Percentiles rank a stretch among this genome's conserved stretches.
Conservation (phyloP, 495 filamentous ascomycete species). For the Penicillium longicatenatum region DNA sequence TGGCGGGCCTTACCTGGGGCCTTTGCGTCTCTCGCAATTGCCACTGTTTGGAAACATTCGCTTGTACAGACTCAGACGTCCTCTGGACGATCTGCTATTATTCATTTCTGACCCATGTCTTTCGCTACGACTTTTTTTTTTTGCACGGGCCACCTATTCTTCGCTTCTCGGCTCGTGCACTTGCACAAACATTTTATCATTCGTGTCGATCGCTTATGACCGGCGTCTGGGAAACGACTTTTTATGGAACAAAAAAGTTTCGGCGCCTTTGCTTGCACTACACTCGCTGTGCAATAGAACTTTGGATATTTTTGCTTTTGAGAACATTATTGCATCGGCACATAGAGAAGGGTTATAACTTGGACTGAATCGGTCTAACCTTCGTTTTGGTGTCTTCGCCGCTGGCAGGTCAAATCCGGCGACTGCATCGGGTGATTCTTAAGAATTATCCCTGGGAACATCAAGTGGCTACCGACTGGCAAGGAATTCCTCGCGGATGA, state of each 20-base stretch:
- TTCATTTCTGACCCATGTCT: constrained; percentile 42
- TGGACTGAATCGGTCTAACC: constrained; percentile 12
- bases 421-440: constrained; percentile 10
- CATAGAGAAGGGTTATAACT: constrained; percentile 31
- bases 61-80: constrained; percentile 39
- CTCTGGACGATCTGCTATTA: constrained; percentile 18
- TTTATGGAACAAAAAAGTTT: constrained; percentile 35
- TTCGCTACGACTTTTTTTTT: constrained; percentile 42
- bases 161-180: constrained; percentile 37
- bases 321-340: constrained; percentile 42
- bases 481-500: not conserved
- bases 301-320: constrained; percentile 27
- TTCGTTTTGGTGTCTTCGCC: constrained; percentile 20
- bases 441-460: not conserved
- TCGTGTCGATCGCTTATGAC: constrained; percentile 52
- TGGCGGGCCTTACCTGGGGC: constrained; percentile 25
- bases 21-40: constrained; percentile 18
- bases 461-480: constrained; percentile 9
- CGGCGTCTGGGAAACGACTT: constrained; percentile 39
- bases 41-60: constrained; percentile 43
- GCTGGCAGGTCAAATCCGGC: constrained; percentile 27
- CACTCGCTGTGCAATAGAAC: constrained; percentile 48
- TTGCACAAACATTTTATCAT: constrained; percentile 44
- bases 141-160: constrained; percentile 38
- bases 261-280: constrained; percentile 42